These are phyloP conservation scores for Pseudogymnoascus sp. DNA, from an alignment of 2,329 filamentous ascomycete species.

Conservation along the genomic window DNA sequence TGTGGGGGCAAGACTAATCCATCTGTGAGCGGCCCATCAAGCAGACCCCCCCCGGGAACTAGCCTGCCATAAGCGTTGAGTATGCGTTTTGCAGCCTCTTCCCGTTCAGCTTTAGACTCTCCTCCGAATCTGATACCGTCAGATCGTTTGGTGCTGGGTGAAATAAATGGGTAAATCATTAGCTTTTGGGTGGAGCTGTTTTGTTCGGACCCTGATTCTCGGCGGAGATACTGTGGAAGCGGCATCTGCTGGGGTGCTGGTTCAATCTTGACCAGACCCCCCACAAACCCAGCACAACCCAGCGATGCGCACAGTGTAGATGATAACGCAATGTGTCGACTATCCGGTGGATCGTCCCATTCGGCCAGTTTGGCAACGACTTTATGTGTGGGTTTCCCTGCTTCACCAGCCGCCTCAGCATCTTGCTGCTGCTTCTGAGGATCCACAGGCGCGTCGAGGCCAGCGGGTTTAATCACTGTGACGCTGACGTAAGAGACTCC, in stretches of 20 bases:
- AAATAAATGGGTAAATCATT: conserved; percentile 73
- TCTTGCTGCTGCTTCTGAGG: conserved; percentile 60
- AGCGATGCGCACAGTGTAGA: conserved; percentile 66
- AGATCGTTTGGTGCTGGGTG: conserved; percentile 44
- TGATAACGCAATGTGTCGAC: conserved; percentile 72
- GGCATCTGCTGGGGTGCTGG: conserved; percentile 67
- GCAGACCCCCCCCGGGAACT: conserved; percentile 49
- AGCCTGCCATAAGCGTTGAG: conserved; percentile 59
- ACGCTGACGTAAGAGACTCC: conserved; percentile 72
- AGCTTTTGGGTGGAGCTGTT: conserved; percentile 43
- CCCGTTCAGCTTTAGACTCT: conserved; percentile 73
- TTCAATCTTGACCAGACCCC: conserved; percentile 80
- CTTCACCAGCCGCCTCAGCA: conserved; percentile 52
- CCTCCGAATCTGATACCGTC: conserved; percentile 78
- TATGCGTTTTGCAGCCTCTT: conserved; percentile 66
- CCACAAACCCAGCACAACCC: conserved; percentile 64
- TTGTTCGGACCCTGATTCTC: conserved; percentile 47
- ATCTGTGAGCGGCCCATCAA: conserved; percentile 82
- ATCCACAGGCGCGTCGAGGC: conserved; percentile 62
- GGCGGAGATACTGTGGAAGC: conserved; percentile 27
- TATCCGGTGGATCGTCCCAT: conserved; percentile 85
- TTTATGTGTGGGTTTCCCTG: conserved; percentile 51
- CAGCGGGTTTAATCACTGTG: conserved; percentile 78
- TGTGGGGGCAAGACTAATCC: conserved; percentile 65
- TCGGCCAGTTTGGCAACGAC: conserved; percentile 66